Base-by-base conservation (phyloP, 768 basidiomycete species). In the Leccinellum luteum region DNA sequence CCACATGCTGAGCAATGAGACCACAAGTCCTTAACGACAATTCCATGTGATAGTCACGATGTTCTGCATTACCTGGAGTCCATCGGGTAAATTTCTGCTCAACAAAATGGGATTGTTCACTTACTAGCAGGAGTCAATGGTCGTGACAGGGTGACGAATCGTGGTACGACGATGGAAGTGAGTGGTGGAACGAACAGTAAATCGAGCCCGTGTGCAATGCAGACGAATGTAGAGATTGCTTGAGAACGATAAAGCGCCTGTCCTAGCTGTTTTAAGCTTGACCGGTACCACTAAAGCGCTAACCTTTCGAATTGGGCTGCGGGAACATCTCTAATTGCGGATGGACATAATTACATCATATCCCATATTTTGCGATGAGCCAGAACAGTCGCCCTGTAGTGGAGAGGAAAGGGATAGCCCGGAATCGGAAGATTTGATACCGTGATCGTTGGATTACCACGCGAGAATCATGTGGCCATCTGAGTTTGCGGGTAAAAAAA, bases 1-100 rank as follows among this genome's bases (percentile, higher is more conserved):
- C 75, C 60, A 84, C 76, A 70, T 80, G 65, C 64, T 77, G 78
- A 44, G 81, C 81, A 65, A 88, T 81, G 65, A 78, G 77, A 72
- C 77, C 79, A 74, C 81, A 84, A 52, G 76, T 78, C 76, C 86
- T 85, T 70, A 78, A 72, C 58, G 85, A 81, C 60, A 85, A 67
- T 65, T 81, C 81, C 86, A 86, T 86, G 64, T 72, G 77, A 61
- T 53, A 58, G 57, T 25, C 4, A 25, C 60, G 63, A 61, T 61
- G 60, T 59, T 45, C 49, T 38, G 74, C 79, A 82, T 82, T 73
- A 58, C 68, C 60, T 69, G 15, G 35, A 48, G 31, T 23, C 8
- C 5, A 38, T 64, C 15, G 41, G 32, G 43, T 51, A 9, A 55
- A 56, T 1, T 3, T 32, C 31, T 45, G 1, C 14, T 19, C 14